Base-by-base conservation (phyloP, 495 filamentous ascomycete species). In the Podospora fimiseda region DNA sequence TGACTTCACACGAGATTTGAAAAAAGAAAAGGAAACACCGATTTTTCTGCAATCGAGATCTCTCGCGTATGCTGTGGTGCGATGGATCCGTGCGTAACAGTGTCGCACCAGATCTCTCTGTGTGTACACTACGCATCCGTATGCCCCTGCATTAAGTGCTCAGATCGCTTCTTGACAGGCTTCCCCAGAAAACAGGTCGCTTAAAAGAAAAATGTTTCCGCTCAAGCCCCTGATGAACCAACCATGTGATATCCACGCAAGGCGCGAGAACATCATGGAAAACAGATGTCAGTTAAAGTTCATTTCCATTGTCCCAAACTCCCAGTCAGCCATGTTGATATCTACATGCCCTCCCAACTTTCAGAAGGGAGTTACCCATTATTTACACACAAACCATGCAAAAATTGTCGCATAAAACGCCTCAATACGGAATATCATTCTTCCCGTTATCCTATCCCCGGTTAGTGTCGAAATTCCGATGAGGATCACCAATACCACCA, bases 401-500 rank as follows among this genome's bases (percentile, higher is more conserved):
- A n/a, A n/a, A n/a, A n/a, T n/a, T n/a, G n/a, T n/a, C n/a, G n/a
- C n/a, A 14, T 4, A 5, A 14, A n/a, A 39, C 9, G 1, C 39
- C 43, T 52, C 44, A 53, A 24, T 52, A 55, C n/a, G 51, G 44
- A 38, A 47, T 44, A 19, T 46, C 51, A 44, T 19, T 21, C 44
- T 53, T 57, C 58, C 53, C 24, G 53, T 44, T 48, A 40, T 19
- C 27, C 50, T 63, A 65, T 18, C 42, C 53, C 20, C 53, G 56
- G 49, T 57, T 58, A 43, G 65, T 57, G 53, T 61, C 57, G 42
- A 64, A 66, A 45, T 61, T 61, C 39, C 51, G 27, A 18, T 62
- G 56, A 19, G 64, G 48, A 19, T 64, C 53, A 21, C 68, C 70
- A 21, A 64, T 63, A 38, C 72, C 66, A 16, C 66, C 70, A 1